Base-by-base conservation (phyloP, 768 basidiomycete species). In the Cystoderma amianthinum region DNA sequence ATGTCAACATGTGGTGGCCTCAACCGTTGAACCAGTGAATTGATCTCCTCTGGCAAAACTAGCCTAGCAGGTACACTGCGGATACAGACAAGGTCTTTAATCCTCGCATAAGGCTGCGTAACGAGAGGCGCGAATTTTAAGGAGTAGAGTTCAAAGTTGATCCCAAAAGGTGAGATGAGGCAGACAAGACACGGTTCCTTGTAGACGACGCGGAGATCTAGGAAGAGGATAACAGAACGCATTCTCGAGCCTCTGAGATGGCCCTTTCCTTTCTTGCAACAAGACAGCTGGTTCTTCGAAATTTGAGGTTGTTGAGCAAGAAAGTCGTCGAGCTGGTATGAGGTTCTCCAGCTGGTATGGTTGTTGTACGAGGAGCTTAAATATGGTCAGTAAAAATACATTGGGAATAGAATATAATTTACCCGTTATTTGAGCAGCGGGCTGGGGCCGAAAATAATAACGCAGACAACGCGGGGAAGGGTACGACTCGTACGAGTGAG, bases 261-360 rank as follows among this genome's bases (percentile, higher is more conserved):
- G 25, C 25, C 7, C 25, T 28, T 7, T n/a, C 7, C 25, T 28
- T 28, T n/a, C n/a, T n/a, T n/a, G n/a, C n/a, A n/a, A n/a, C n/a
- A n/a, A n/a, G 25, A 53, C 35, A 15, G 40, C 51, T n/a, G n/a
- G n/a, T 35, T 49, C 50, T 22, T 53, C 53, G 36, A 62, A 48
- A 6, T 50, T 53, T n/a, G 50, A 51, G 34, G 55, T 60, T n/a
- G 54, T 43, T 15, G 56, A 55, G 9, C 55, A 45, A 28, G 25
- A n/a, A 28, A n/a, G n/a, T n/a, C n/a, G n/a, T n/a, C n/a, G n/a
- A 7, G 25, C 25, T 28, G 25, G 25, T 28, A 7, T n/a, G 7
- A n/a, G 25, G 25, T 7, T 28, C 25, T 28, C n/a, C n/a, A 7
- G 25, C 3, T 28, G 39, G 9, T 11, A n/a, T 40, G 9, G 39